A percentile compares a stretch with the other conserved stretches of the same genome.
Conservation (phyloP, 1,284 basidiomycete genomes). For the Pseudozyma tsukubaensis region DNA sequence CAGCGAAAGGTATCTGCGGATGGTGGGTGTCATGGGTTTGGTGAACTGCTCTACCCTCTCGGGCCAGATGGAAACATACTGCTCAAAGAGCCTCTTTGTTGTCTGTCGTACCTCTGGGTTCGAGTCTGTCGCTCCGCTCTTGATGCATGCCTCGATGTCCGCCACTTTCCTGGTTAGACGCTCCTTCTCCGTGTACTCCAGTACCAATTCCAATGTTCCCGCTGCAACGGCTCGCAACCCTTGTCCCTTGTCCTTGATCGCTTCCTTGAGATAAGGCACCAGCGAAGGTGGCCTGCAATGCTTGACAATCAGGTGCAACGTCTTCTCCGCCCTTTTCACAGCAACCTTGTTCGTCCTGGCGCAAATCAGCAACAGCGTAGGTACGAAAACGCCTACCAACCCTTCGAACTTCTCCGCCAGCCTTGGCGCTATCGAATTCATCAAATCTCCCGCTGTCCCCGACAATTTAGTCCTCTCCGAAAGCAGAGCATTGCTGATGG, state of each 20-base stretch:
- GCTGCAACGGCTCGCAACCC: conserved; percentile 43
- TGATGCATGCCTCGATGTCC: conserved; percentile 70
- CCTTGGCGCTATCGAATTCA: conserved; percentile 71
- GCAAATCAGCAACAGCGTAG: conserved; percentile 70
- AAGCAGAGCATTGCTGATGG: conserved; percentile 66
- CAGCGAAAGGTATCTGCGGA: conserved; percentile 69
- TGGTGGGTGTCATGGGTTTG: conserved; percentile 71
- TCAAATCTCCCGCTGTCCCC: conserved; percentile 70
- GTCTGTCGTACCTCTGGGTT: conserved; percentile 71
- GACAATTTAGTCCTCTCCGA: conserved; percentile 72
- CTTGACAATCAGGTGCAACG: conserved; percentile 70
- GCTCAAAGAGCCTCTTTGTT: conserved; percentile 70
- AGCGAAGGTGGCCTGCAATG: conserved; percentile 69
- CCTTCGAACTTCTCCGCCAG: conserved; percentile 69
- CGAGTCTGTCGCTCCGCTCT: conserved; percentile 70
- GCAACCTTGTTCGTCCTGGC: conserved; percentile 72
- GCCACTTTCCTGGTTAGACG: conserved; percentile 56
- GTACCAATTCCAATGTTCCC: conserved; percentile 52
- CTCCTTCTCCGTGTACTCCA: conserved; percentile 65
- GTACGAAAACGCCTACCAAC: conserved; percentile 70
- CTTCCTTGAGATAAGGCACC: conserved; percentile 68
- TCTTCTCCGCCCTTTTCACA: conserved; percentile 71
- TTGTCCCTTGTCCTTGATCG: conserved; percentile 69
- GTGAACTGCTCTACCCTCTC: conserved; percentile 71
- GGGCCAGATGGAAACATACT: conserved; percentile 70